phyloP scores from a whole-genome alignment of 768 basidiomycete genomes.

The Floccularia luteovirens region DNA sequence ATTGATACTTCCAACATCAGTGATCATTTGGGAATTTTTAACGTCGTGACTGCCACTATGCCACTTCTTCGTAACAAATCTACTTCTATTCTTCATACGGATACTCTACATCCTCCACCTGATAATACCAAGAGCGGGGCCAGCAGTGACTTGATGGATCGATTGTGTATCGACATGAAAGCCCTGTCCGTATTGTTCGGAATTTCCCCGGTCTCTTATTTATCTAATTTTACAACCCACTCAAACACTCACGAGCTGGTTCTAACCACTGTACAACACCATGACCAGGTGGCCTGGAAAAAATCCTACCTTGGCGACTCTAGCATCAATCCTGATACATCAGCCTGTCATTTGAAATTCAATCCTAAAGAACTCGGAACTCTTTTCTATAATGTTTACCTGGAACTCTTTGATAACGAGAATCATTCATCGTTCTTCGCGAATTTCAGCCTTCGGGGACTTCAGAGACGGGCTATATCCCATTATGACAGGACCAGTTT shows the following conservation, averaged over 20 bases:
- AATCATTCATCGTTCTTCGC: slow-evolving; percentile 9
- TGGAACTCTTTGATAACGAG: slow-evolving; percentile 35
- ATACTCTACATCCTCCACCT: slow-evolving; percentile 23
- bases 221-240: slow-evolving; percentile 30
- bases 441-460: slow-evolving; percentile 1
- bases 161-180: slow-evolving; percentile 28
- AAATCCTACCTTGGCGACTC: slow-evolving; percentile 9
- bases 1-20: slow-evolving; percentile 44
- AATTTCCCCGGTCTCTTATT: slow-evolving; percentile 27
- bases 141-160: slow-evolving; percentile 20
- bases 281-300: slow-evolving; percentile 32
- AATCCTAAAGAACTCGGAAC: slow-evolving; percentile 24
- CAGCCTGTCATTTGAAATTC: slow-evolving; percentile 10
- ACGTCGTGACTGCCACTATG: slow-evolving; percentile 26
- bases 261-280: slow-evolving; percentile 16
- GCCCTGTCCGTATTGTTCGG: slow-evolving; percentile 34
- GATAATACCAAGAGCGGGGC: slow-evolving; percentile 14
- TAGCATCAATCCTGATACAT: neutral
- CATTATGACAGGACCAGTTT: slow-evolving; percentile 46
- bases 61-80: slow-evolving; percentile 26
- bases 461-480: slow-evolving; percentile 15
- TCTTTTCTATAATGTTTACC: slow-evolving; percentile 35
- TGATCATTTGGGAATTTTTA: slow-evolving; percentile 41
- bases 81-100: slow-evolving; percentile 29
- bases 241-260: slow-evolving; percentile 33